Percentiles rank a stretch among this genome's conserved stretches.
phyloP scores from a whole-genome alignment of 228 moss, liverwort and hornwort genomes.

The Sphagnum magellanicum region DNA sequence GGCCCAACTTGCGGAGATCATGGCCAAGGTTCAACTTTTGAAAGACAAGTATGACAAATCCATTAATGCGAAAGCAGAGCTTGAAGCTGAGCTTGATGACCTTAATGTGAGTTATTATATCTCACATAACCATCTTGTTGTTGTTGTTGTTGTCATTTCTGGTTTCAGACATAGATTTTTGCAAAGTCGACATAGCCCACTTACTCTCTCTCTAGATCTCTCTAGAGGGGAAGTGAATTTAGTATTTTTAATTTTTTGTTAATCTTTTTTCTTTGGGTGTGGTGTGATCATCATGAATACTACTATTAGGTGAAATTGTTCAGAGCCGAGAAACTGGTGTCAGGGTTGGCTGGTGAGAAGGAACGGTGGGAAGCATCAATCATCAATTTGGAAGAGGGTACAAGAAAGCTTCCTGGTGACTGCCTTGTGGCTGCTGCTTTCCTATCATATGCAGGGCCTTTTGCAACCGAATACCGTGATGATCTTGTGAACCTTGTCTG shows the following conservation, averaged over 20 bases:
- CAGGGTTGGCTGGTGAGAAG: conserved; percentile 67
- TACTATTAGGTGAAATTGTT: conserved; percentile 47
- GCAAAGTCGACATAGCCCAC: too few species aligned
- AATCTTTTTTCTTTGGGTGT: too few species aligned
- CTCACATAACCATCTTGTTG: too few species aligned
- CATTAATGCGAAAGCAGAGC: conserved; percentile 53
- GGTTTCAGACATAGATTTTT: too few species aligned
- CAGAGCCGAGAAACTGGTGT: conserved; percentile 73
- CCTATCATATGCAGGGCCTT: conserved; percentile 74
- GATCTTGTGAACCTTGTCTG: conserved; percentile 46
- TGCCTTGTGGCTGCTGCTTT: conserved; percentile 74
- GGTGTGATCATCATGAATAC: too few species aligned
- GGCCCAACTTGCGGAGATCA: conserved; percentile 61
- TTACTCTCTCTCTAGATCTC: too few species aligned
- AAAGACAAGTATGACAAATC: conserved; percentile 79
- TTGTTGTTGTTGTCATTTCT: too few species aligned
- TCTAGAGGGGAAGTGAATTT: too few species aligned
- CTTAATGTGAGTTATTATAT: conserved; percentile 36
- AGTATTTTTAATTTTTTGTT: too few species aligned
- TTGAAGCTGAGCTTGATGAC: conserved; percentile 66
- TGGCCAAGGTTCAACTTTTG: conserved; percentile 54
- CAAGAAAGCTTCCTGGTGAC: conserved; percentile 71
- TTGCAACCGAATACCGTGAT: conserved; percentile 74
- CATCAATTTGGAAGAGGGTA: conserved; percentile 68
- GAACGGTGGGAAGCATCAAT: conserved; percentile 83